Percentiles rank a stretch among this genome's conserved stretches.
phyloP scores from a whole-genome alignment of 2,329 filamentous ascomycete species.

The Didymella sp. region DNA sequence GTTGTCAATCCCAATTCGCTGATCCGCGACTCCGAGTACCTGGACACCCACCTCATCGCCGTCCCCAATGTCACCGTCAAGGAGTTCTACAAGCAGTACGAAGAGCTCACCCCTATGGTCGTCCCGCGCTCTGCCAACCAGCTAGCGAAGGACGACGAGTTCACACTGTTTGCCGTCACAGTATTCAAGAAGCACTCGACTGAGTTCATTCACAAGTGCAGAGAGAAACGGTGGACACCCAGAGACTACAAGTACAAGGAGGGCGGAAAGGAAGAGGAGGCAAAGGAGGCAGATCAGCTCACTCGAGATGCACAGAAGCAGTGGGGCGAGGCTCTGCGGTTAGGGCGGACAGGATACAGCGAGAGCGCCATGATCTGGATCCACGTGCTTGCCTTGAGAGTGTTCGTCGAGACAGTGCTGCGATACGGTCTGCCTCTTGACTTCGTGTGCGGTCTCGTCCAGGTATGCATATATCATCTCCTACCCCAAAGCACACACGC shows the following conservation, averaged over 20 bases:
- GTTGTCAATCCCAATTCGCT: constrained; percentile 77
- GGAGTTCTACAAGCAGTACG: constrained; percentile 88
- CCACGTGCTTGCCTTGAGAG: constrained; percentile 85
- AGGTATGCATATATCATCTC: constrained; percentile 61
- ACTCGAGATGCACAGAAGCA: constrained; percentile 87
- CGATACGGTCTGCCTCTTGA: constrained; percentile 91
- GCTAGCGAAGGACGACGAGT: constrained; percentile 87
- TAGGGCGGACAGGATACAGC: constrained; percentile 91
- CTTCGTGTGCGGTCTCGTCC: constrained; percentile 83
- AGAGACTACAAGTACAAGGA: constrained; percentile 93
- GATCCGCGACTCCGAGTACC: constrained; percentile 90
- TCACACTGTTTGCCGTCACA: constrained; percentile 84
- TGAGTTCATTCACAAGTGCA: constrained; percentile 90
- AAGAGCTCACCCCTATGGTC: constrained; percentile 87
- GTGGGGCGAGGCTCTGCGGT: constrained; percentile 87
- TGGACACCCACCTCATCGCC: constrained; percentile 92
- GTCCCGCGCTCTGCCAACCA: constrained; percentile 86
- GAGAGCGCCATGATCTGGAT: constrained; percentile 97
- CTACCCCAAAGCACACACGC: neutral
- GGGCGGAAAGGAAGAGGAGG: constrained; percentile 87
- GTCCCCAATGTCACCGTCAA: constrained; percentile 82
- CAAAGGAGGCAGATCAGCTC: constrained; percentile 82
- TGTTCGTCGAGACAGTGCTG: constrained; percentile 98
- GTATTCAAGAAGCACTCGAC: constrained; percentile 89
- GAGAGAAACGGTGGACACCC: constrained; percentile 93